Base-by-base conservation (phyloP, 768 basidiomycete species). In the Suillus americanus region DNA sequence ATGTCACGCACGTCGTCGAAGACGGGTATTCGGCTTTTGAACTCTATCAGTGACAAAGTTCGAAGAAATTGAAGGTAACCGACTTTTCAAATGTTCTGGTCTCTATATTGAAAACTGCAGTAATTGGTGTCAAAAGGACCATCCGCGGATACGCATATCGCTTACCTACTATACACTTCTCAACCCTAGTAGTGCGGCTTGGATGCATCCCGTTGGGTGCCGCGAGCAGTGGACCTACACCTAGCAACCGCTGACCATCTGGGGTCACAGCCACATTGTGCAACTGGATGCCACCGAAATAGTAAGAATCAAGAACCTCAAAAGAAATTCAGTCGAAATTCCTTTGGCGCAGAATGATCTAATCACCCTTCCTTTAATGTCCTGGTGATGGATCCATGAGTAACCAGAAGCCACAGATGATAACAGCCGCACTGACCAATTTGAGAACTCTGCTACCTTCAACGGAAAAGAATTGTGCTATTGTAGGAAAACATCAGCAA, bases 1-100 rank as follows among this genome's bases (percentile, higher is more conserved):
- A 85, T 80, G 62, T 86, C 82, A 12, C 85, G 83, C 62, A 86
- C 80, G 64, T 86, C 83, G 64, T 85, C 81, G 3, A 85, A 73
- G 33, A 86, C 82, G 10, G 84, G 84, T 23, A 83, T 83, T 71
- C 83, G 85, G 61, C 85, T 86, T 40, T 54, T 35, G 25, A 66
- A 28, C 1, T 50, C 48, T 38, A 64, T 75, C 63, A 70, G 68
- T 48, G 59, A 55, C n/a, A 59, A 28, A 3, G 38, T 59, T 59
- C 25, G 33, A 14, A 54, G 33, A 46, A 51, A 62, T 23, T 54
- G 40, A 61, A 40, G 6, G 60, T 38, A 6, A 71, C 78, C 0
- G 64, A 85, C 83, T 80, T 84, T 73, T 85, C 84, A 37, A 75
- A 79, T 50, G 68, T 73, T 67, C 77, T 79, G 28, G 73, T 75